Evolutionary conservation across 805 yeast species (phyloP).

Genomic region (Metschnikowia cerradonensis): DNA sequence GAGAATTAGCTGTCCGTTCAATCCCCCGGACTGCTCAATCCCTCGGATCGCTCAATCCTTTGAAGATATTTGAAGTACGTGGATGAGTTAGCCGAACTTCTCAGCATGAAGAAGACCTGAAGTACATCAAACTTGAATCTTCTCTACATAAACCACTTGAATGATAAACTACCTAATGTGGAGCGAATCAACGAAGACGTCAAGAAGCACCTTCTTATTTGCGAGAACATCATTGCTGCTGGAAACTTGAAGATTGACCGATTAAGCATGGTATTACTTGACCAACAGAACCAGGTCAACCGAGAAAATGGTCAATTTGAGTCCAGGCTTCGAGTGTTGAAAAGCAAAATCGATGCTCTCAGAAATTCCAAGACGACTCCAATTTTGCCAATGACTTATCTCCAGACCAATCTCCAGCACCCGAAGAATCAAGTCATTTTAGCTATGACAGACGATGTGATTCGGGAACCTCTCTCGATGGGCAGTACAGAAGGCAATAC

Average conservation of each 20-base stretch:
- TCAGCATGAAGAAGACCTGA: constrained; percentile 43
- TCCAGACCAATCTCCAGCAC: not conserved
- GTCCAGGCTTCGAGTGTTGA: constrained; percentile 28
- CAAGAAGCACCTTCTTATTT: constrained; percentile 51
- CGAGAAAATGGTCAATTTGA: constrained; percentile 51
- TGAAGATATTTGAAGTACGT: too few species aligned
- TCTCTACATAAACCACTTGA: constrained; percentile 49
- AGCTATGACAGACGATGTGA: not conserved
- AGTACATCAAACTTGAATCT: constrained; percentile 51
- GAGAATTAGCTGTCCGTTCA: too few species aligned
- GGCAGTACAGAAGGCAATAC: not conserved
- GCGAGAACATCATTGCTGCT: constrained; percentile 53
- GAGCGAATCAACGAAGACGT: constrained; percentile 58
- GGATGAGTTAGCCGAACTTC: constrained; percentile 9
- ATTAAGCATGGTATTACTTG: constrained; percentile 46
- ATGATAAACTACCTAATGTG: constrained; percentile 56
- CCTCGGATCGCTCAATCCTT: too few species aligned
- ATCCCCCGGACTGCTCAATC: too few species aligned
- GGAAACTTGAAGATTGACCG: constrained; percentile 55
- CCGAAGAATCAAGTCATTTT: not conserved
- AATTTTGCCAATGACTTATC: constrained; percentile 3
- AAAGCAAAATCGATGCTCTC: constrained; percentile 15
- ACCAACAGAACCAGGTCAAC: constrained; percentile 47
- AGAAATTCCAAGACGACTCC: constrained; percentile 12
- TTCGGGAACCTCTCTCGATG: constrained; percentile 1